These are phyloP conservation scores for Phycomyces nitens DNA, from an alignment of 192 early-diverging fungal genomes.

Conservation along the genomic window DNA sequence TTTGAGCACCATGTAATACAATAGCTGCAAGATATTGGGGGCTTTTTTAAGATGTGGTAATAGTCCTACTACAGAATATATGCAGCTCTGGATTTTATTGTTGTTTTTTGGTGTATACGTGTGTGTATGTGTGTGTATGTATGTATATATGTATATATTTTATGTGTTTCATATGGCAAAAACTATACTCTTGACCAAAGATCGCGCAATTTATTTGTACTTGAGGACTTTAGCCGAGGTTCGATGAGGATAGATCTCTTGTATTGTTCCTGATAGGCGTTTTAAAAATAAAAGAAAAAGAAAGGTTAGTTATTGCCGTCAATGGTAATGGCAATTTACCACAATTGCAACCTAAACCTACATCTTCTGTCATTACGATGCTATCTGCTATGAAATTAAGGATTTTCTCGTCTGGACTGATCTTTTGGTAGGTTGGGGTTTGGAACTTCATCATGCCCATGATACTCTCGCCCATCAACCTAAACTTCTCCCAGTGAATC, in stretches of 20 bases:
- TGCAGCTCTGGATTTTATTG: no score
- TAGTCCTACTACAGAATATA: no score
- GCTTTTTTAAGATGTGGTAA: no score
- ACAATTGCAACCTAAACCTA: conserved; percentile 1
- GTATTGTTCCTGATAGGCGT: conserved; percentile 13
- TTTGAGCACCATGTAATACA: no score
- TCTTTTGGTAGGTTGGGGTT: conserved; percentile 13
- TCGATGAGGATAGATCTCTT: conserved; percentile 12
- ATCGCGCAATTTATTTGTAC: conserved; percentile 18
- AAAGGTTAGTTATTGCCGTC: background rate
- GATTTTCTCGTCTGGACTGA: conserved; percentile 18
- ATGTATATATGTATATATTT: no score
- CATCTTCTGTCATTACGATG: conserved; percentile 26
- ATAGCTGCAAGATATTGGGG: no score
- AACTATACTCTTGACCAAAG: conserved; percentile 14
- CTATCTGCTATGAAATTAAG: conserved; percentile 24
- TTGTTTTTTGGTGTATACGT: no score
- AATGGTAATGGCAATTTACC: no score
- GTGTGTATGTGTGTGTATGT: no score
- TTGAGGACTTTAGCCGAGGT: conserved; percentile 11
- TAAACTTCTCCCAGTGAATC: conserved; percentile 72
- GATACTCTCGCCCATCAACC: conserved; percentile 47
- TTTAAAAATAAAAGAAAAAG: background rate
- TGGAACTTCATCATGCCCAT: conserved; percentile 25
- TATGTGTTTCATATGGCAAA: no score